Evolutionary conservation across 305 asterid species (phyloP), one percentile per base, ranked within the genome.

Genomic region (Coffea humblotiana): DNA sequence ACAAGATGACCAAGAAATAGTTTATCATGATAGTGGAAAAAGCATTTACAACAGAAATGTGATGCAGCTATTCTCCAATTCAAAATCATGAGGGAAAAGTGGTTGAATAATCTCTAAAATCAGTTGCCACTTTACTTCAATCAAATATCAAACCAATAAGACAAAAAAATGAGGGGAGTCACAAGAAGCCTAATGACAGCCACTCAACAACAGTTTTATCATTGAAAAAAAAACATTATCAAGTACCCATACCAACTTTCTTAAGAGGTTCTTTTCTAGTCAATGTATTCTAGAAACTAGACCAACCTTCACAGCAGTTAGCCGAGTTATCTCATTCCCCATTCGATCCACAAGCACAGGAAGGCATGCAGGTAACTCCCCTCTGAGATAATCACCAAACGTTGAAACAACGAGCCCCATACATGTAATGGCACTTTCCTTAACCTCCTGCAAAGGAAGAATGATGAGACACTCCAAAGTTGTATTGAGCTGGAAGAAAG

Each of bases 291-390:
- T 67, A 4, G 58, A 63, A 76, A 15, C 29, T 23, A 32, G 73
- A 84, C 93, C 74, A 84, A 95, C 99, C 97, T 96, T 96, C 79
- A 96, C 99, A 83, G 99, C 98, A 78, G 99, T 96, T 78, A 96
- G 98, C 78, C 99, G 89, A 76, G 99, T 96, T 76, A 94, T 96
- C 85, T 96, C 98, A 88, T 94, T 96, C 79, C 98, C 99, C 99
- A 96, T 96, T 80, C 99, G 88, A 82, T 96, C 99, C 77, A 96
- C 99, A 75, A 96, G 95, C 82, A 96, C 99, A 70, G 99, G 99
- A 87, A 96, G 98, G 85, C 99, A 94, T 78, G 94, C 83, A 58
- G 95, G 91, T 84, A 96, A 84, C 78, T 94, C 98, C 48, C 88
- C 80, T 71, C 77, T 88, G 82, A 96, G 97, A 80, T 93, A 93